Percentiles rank a stretch among this genome's conserved stretches.
These are phyloP conservation scores for Chrysanthemum lavandulifolium DNA, from an alignment of 129 eudicot genomes.

Conservation along the genomic window DNA sequence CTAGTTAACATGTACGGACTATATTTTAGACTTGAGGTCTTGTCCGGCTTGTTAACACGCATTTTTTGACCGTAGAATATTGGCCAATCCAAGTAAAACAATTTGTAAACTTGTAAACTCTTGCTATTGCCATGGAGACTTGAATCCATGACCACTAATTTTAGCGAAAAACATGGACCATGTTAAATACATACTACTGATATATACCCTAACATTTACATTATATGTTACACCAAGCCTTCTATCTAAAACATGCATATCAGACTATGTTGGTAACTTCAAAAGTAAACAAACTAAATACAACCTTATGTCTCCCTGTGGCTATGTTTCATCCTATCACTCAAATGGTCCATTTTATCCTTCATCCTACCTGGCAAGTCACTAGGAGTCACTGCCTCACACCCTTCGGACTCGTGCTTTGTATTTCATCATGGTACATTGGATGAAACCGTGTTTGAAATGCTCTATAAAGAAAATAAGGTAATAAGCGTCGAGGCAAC, in stretches of 20 bases:
- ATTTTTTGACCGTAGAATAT: slow-evolving; percentile 4
- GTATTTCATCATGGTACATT: slow-evolving; percentile 82
- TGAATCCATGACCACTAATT: slow-evolving; percentile 24
- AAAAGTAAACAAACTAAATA: slow-evolving; percentile 34
- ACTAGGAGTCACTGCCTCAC: slow-evolving; percentile 27
- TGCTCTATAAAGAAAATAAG: slow-evolving; percentile 62
- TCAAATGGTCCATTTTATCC: slow-evolving; percentile 42
- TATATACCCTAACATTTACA: slow-evolving; percentile 17
- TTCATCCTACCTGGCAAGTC: slow-evolving; percentile 38
- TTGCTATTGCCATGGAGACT: background rate
- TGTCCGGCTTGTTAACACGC: too few relatives aligned
- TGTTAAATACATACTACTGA: slow-evolving; percentile 1
- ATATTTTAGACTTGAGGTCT: too few relatives aligned
- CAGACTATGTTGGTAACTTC: slow-evolving; percentile 20
- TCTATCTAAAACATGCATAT: slow-evolving; percentile 16
- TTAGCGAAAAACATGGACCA: slow-evolving; percentile 22
- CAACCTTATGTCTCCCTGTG: slow-evolving; percentile 40
- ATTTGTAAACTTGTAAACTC: background rate
- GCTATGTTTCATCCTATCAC: slow-evolving; percentile 49
- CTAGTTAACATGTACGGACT: too few relatives aligned
- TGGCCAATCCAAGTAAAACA: slow-evolving; percentile 1
- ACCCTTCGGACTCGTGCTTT: slow-evolving; percentile 47
- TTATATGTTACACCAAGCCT: slow-evolving; percentile 26
- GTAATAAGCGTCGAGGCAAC: slow-evolving; percentile 60
- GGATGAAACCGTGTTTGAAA: slow-evolving; percentile 81